These are phyloP conservation scores for Schizochytrium sp. DNA, from an alignment of 108 stramenopile genomes.

Conservation along the genomic window DNA sequence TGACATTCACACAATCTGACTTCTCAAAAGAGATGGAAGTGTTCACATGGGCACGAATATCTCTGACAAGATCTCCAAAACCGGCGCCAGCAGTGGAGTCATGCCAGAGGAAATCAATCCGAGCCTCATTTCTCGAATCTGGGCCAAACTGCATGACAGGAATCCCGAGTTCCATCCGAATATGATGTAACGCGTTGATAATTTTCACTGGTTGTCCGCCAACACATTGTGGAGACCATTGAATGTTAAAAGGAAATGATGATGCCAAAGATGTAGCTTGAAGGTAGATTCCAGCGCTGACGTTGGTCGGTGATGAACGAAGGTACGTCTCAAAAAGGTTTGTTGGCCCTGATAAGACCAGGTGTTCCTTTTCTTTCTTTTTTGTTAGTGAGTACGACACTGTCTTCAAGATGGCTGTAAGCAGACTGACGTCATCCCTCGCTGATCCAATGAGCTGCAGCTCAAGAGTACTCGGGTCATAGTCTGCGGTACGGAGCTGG, in stretches of 20 bases:
- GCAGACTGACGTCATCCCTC: background rate
- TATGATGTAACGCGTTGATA: background rate
- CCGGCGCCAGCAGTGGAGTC: background rate
- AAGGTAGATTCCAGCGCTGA: background rate
- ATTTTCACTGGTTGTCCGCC: background rate
- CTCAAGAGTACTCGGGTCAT: background rate
- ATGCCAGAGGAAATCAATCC: background rate
- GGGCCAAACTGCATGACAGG: background rate
- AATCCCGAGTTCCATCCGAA: slow-evolving; percentile 4
- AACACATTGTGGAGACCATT: slow-evolving; percentile 12
- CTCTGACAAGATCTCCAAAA: background rate
- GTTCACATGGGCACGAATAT: slow-evolving; percentile 3
- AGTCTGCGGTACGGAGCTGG: slow-evolving; percentile 15
- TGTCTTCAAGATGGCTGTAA: background rate
- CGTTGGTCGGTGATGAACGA: background rate
- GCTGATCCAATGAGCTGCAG: background rate
- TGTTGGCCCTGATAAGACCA: background rate
- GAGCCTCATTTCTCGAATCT: background rate
- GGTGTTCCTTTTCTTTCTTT: background rate
- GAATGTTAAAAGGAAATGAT: background rate
- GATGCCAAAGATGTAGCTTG: background rate
- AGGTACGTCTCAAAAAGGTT: background rate
- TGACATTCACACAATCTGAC: background rate
- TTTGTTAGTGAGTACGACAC: background rate
- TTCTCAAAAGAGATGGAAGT: background rate